A percentile compares a stretch with the other conserved stretches of the same genome.
Evolutionary conservation across 1,284 basidiomycete species (phyloP).

Genomic region (Phlebopus sp.): DNA sequence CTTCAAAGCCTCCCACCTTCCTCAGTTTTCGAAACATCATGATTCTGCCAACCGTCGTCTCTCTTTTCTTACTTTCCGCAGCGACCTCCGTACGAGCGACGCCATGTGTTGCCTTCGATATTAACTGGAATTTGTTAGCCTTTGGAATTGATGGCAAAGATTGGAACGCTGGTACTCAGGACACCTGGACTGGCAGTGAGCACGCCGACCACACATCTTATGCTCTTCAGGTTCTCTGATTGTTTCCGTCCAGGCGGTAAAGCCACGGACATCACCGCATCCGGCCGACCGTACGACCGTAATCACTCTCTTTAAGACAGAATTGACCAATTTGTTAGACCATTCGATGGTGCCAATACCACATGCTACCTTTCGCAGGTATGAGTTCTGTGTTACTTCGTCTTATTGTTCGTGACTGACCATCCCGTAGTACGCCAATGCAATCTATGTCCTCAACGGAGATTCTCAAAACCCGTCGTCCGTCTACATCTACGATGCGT

Average conservation of each 20-base stretch:
- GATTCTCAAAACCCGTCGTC: conserved; percentile 63
- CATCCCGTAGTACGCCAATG: conserved; percentile 59
- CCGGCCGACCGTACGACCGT: conserved; percentile 63
- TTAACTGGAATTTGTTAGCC: conserved; percentile 66
- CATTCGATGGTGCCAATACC: conserved; percentile 64
- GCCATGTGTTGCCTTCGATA: conserved; percentile 69
- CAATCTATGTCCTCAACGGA: conserved; percentile 77
- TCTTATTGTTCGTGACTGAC: conserved; percentile 4
- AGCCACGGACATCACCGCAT: conserved; percentile 61
- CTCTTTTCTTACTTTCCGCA: conserved; percentile 54
- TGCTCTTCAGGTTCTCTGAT: conserved; percentile 4
- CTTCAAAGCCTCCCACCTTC: too few species aligned
- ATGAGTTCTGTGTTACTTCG: conserved; percentile 2
- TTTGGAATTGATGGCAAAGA: conserved; percentile 76
- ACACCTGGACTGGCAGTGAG: conserved; percentile 61
- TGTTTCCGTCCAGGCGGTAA: conserved; percentile 36
- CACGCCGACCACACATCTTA: conserved; percentile 1
- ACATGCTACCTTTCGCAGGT: conserved; percentile 74
- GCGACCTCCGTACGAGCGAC: conserved; percentile 40
- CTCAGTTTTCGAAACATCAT: conserved; percentile 23
- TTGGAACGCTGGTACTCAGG: conserved; percentile 65
- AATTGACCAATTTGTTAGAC: conserved; percentile 37
- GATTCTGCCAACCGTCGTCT: conserved; percentile 49
- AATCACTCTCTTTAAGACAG: background rate
- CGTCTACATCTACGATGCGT: conserved; percentile 68